Evolutionary conservation across 257 asterid genomes (phyloP).

Genomic region (Datura wrightii): DNA sequence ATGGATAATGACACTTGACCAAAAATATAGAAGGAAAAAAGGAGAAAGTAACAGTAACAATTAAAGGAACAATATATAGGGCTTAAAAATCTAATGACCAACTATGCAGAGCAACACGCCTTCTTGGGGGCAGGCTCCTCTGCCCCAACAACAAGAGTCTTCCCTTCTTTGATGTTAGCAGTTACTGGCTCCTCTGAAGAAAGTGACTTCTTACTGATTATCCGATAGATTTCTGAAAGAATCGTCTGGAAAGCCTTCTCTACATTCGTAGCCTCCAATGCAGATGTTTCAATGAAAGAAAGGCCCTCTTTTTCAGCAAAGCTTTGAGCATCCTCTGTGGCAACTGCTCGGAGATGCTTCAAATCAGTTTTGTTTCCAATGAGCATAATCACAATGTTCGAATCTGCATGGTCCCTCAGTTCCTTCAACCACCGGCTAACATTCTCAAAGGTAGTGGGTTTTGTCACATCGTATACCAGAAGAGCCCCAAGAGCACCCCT

Average conservation of each 20-base stretch:
- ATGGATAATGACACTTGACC: not conserved
- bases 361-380: constrained; percentile 90
- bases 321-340: constrained; percentile 92
- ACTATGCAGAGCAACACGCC: constrained; percentile 78
- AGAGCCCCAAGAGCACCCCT: constrained; percentile 97
- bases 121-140: constrained; percentile 64
- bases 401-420: constrained; percentile 90
- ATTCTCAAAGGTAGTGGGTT: constrained; percentile 88
- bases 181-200: constrained; percentile 68
- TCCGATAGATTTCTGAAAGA: constrained; percentile 84
- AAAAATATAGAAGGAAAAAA: not conserved
- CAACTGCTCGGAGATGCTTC: constrained; percentile 89
- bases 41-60: not conserved
- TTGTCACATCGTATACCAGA: constrained; percentile 88
- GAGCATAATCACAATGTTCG: constrained; percentile 89
- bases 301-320: constrained; percentile 89
- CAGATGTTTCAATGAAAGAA: constrained; percentile 88
- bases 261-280: constrained; percentile 86
- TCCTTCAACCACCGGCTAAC: constrained; percentile 96
- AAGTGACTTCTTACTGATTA: constrained; percentile 82
- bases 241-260: constrained; percentile 86
- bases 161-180: constrained; percentile 75
- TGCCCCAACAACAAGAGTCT: constrained; percentile 73
- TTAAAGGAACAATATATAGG: not conserved
- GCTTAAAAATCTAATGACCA: constrained; percentile 11